Evolutionary conservation across 2,329 filamentous ascomycete genomes (phyloP), one percentile per base, ranked within the genome.

Genomic region (Fusarium globosum): DNA sequence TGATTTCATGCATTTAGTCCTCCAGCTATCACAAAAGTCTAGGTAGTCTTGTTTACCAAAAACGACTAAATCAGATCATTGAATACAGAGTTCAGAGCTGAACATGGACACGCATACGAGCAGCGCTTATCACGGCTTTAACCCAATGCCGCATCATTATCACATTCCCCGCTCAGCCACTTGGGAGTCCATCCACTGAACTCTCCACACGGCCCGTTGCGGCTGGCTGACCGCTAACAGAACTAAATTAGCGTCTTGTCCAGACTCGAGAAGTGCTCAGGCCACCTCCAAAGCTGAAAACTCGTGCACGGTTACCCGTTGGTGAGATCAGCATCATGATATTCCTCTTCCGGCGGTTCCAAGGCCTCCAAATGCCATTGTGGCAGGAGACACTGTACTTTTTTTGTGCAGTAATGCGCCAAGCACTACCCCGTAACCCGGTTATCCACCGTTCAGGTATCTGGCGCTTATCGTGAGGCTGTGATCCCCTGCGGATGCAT

Each of bases 121-220:
- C 16, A n/a, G 23, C 33, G 48, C 35, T 20, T 35, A 38, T 51
- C 21, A 45, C 35, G 35, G 45, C 35, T 28, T 38, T 52, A 33
- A 38, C 16, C 23, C 48, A 52, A n/a, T 52, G 11, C 20, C 7
- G 36, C 21, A 26, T 33, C 30, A 6, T 23, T 33, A 63, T 56
- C 28, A 63, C 49, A 57, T 67, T 67, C 61, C 41, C 63, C 39
- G n/a, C 42, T 28, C 18, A 53, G 45, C 58, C 46, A 35, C 46
- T 5, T 33, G 6, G 2, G 12, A 35, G 4, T 33, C 6, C n/a
- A 52, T 9, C 56, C 56, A 51, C 18, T 59, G 14, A 59, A 36
- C 33, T 28, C 33, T 23, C 16, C 23, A 23, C 23, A 51, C 56
- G 56, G 56, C 42, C 42, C 42, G 42, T 30, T 36, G 42, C 56